phyloP scores from a whole-genome alignment of 805 yeast species.

The Yarrowia bubula region DNA sequence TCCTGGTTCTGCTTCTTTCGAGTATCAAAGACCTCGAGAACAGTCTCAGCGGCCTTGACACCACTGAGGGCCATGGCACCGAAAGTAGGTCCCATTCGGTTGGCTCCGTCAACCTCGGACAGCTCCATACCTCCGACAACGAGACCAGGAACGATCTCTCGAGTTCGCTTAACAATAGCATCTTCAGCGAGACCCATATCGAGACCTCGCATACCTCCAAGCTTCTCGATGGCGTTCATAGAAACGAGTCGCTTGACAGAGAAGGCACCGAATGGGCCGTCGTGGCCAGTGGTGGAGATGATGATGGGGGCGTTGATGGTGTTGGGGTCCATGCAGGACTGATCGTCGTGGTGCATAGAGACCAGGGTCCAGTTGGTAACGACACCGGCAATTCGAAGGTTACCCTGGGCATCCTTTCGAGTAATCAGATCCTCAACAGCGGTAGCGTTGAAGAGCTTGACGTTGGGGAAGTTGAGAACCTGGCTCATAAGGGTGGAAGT shows the following conservation, averaged over 20 bases:
- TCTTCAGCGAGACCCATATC: constrained; percentile 80
- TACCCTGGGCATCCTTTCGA: constrained; percentile 55
- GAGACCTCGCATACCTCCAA: constrained; percentile 72
- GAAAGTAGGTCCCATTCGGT: constrained; percentile 83
- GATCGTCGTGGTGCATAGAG: constrained; percentile 69
- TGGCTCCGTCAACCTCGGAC: constrained; percentile 71
- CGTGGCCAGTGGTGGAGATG: constrained; percentile 75
- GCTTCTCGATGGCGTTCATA: constrained; percentile 47
- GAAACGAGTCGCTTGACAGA: constrained; percentile 65
- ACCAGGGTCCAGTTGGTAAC: constrained; percentile 84
- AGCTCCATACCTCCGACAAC: constrained; percentile 75
- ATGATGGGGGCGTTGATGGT: constrained; percentile 65
- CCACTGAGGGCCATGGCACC: constrained; percentile 81
- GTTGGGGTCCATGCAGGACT: constrained; percentile 81
- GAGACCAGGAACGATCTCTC: constrained; percentile 64
- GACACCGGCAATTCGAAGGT: constrained; percentile 71
- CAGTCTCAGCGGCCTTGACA: constrained; percentile 67
- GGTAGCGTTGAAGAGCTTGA: constrained; percentile 74
- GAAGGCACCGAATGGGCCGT: constrained; percentile 81
- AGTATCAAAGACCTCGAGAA: constrained; percentile 32
- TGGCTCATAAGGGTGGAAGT: constrained; percentile 68
- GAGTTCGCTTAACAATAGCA: constrained; percentile 65
- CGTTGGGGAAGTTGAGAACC: constrained; percentile 68
- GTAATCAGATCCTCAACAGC: constrained; percentile 79
- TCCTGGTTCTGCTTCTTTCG: constrained; percentile 35